Conservation (phyloP, 202 grass and related monocot genomes). For the Panicum hallii region DNA sequence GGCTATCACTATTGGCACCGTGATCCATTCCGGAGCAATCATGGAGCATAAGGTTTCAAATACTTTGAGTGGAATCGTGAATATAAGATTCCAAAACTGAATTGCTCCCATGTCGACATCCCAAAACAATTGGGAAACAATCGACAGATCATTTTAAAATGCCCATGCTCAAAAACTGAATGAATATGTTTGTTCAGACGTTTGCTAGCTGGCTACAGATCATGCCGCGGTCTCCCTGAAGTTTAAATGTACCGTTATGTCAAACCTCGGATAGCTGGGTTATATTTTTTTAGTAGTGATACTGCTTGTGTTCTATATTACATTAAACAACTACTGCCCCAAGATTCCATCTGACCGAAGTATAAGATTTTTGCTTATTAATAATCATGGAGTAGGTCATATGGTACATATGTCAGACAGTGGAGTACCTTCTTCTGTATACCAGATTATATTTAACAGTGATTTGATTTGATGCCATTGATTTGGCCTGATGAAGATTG, state of each 20-base stretch:
- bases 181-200: not conserved
- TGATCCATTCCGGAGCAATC: not conserved
- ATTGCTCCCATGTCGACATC: not conserved
- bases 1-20: not conserved
- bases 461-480: slow-evolving; percentile 10
- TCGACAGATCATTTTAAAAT: not conserved
- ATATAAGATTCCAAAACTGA: not conserved
- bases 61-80: not conserved
- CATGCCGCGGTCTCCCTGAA: not conserved
- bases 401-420: not conserved
- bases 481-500: slow-evolving; percentile 12
- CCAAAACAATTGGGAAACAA: not conserved
- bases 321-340: not conserved
- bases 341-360: slow-evolving; percentile 20
- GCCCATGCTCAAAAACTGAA: not conserved
- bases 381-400: not conserved
- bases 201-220: slow-evolving; percentile 23
- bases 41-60: not conserved
- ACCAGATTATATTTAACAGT: not conserved
- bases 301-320: not conserved
- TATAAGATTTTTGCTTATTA: slow-evolving; percentile 11
- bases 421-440: slow-evolving; percentile 1
- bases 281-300: not conserved
- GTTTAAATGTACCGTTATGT: not conserved
- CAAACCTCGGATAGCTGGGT: slow-evolving; percentile 3